These are phyloP conservation scores for Cryphonectria parasitica DNA, from an alignment of 2,329 filamentous ascomycete species.

Conservation along the genomic window DNA sequence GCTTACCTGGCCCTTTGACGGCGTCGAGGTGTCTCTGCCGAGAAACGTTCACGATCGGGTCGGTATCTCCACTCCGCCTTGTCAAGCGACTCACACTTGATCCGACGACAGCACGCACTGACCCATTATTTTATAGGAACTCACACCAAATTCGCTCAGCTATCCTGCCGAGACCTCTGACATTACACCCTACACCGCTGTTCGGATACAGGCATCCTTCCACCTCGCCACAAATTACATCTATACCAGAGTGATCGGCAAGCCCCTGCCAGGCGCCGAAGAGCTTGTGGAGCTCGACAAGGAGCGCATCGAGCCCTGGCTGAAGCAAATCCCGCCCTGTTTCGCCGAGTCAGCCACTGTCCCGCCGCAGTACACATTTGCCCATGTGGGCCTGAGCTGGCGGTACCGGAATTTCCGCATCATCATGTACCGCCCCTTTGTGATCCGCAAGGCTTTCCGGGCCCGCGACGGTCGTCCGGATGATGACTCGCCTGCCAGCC, in stretches of 20 bases:
- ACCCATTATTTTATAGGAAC: slow-evolving; percentile 26
- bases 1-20: slow-evolving; percentile 34
- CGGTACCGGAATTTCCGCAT: slow-evolving; percentile 50
- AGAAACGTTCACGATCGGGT: slow-evolving; percentile 35
- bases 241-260: slow-evolving; percentile 50
- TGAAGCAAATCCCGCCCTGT: slow-evolving; percentile 41
- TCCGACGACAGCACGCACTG: not conserved
- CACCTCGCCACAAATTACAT: slow-evolving; percentile 49
- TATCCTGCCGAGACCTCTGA: slow-evolving; percentile 42
- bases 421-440: slow-evolving; percentile 52
- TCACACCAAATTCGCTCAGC: slow-evolving; percentile 41
- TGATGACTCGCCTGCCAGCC: slow-evolving; percentile 29
- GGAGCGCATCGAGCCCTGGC: slow-evolving; percentile 44
- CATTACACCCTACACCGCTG: slow-evolving; percentile 49
- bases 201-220: slow-evolving; percentile 49
- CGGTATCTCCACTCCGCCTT: slow-evolving; percentile 1
- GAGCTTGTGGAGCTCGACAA: slow-evolving; percentile 48
- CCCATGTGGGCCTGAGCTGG: slow-evolving; percentile 49
- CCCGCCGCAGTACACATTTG: slow-evolving; percentile 43
- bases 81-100: not conserved
- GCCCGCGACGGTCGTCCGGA: slow-evolving; percentile 31
- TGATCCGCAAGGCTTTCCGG: slow-evolving; percentile 44
- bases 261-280: slow-evolving; percentile 45
- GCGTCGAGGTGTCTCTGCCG: slow-evolving; percentile 33
- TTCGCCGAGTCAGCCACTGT: slow-evolving; percentile 40